These are phyloP conservation scores for Fusarium siculi DNA, from an alignment of 2,329 filamentous ascomycete species.

Conservation along the genomic window DNA sequence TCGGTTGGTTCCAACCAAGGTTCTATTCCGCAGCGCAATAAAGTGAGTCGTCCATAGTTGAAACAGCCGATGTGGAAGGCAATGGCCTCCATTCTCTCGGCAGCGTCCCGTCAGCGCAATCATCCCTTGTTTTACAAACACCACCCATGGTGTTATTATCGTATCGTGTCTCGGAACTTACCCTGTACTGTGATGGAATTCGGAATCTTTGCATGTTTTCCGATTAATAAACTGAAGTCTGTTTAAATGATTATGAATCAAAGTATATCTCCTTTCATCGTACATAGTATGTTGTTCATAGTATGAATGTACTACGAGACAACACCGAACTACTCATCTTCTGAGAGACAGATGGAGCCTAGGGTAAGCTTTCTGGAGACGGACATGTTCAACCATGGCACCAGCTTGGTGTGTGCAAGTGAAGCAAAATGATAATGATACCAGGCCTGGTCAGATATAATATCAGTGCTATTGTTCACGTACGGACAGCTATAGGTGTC, in stretches of 20 bases:
- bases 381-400: background rate
- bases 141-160: background rate
- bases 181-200: background rate
- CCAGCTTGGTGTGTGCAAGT: background rate
- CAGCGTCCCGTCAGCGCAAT: too few species aligned
- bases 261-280: accelerated
- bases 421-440: background rate
- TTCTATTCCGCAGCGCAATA: background rate
- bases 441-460: background rate
- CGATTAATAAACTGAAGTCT: background rate
- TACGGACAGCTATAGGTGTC: accelerated
- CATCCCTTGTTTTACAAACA: background rate
- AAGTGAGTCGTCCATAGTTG: background rate
- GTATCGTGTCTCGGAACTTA: background rate
- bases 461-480: accelerated
- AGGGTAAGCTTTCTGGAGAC: background rate
- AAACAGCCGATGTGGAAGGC: slow-evolving; percentile 4
- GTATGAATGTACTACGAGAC: background rate
- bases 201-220: background rate
- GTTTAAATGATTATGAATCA: background rate
- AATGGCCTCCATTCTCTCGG: background rate
- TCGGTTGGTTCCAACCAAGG: background rate
- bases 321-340: background rate
- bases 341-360: background rate
- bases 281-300: background rate